Conservation (phyloP, 2,329 filamentous ascomycete species). For the Ascocoryne sarcoides region DNA sequence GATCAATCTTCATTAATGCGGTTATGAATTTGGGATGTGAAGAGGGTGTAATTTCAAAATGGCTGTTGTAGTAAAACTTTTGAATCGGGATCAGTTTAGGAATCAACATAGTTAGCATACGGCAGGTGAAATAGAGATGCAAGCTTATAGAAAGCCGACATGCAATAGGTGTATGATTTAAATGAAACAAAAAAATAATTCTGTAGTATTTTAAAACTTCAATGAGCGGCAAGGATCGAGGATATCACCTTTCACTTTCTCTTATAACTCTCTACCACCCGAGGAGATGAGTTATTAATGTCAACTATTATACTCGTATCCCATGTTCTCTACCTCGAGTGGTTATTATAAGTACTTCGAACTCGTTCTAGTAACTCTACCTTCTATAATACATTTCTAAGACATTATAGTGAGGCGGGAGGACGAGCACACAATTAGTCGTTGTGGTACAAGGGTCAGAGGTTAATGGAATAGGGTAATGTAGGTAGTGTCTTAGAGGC, state of each 20-base stretch:
- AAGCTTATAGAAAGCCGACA: too few species aligned
- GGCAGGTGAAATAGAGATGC: too few species aligned
- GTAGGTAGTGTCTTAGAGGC: too few species aligned
- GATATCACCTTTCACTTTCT: constrained; percentile 61
- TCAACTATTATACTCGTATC: constrained; percentile 45
- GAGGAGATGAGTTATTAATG: constrained; percentile 58
- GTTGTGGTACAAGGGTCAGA: constrained; percentile 55
- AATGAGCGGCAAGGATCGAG: constrained; percentile 56
- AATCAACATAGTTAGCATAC: too few species aligned
- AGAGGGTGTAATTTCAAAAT: too few species aligned
- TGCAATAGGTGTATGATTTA: too few species aligned
- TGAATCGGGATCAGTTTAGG: too few species aligned
- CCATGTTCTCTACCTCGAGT: constrained; percentile 34
- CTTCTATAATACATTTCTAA: constrained; percentile 55
- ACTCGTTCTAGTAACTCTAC: constrained; percentile 49
- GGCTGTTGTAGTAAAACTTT: too few species aligned
- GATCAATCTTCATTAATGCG: too few species aligned
- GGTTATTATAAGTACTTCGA: constrained; percentile 47
- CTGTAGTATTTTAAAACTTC: constrained; percentile 56
- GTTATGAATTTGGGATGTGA: too few species aligned
- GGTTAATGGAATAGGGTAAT: too few species aligned
- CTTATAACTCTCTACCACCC: constrained; percentile 57
- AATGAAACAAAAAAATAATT: too few species aligned
- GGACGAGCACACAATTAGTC: constrained; percentile 45
- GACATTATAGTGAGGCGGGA: constrained; percentile 59